phyloP scores from a whole-genome alignment of 768 basidiomycete genomes.

The Mycena haematopus region DNA sequence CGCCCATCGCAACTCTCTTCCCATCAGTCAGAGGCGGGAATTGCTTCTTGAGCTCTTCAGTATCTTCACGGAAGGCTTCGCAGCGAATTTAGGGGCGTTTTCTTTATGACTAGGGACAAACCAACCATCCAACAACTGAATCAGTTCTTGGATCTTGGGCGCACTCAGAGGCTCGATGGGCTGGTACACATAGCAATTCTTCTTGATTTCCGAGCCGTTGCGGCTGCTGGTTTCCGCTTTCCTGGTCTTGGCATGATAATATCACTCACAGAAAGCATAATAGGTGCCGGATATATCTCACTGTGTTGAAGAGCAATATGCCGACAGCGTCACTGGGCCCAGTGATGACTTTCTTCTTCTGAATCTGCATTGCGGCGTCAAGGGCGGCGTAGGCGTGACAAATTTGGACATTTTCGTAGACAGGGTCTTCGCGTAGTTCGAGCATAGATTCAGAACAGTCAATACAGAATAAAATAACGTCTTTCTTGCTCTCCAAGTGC shows the following conservation, averaged over 20 bases:
- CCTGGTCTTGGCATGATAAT: slow-evolving; percentile 43
- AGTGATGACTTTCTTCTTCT: slow-evolving; percentile 88
- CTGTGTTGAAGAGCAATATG: slow-evolving; percentile 91
- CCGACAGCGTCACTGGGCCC: slow-evolving; percentile 92
- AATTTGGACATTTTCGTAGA: slow-evolving; percentile 69
- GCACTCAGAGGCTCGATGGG: slow-evolving; percentile 80
- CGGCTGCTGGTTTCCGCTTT: slow-evolving; percentile 44
- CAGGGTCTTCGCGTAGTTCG: slow-evolving; percentile 65
- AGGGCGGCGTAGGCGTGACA: slow-evolving; percentile 83
- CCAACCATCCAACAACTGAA: slow-evolving; percentile 79
- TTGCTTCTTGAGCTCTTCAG: slow-evolving; percentile 55
- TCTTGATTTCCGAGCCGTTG: slow-evolving; percentile 65
- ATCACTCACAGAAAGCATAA: slow-evolving; percentile 5
- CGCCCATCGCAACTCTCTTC: slow-evolving; percentile 78
- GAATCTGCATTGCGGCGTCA: slow-evolving; percentile 83
- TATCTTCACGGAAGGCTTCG: slow-evolving; percentile 72
- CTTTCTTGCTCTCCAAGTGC: slow-evolving; percentile 76
- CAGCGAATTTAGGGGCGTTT: slow-evolving; percentile 16
- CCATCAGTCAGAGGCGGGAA: slow-evolving; percentile 66
- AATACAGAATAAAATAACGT: slow-evolving; percentile 94
- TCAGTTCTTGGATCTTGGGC: slow-evolving; percentile 79
- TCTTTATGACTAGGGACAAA: slow-evolving; percentile 11
- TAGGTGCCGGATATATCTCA: slow-evolving; percentile 45
- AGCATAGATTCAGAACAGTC: slow-evolving; percentile 95
- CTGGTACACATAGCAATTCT: slow-evolving; percentile 75